These are phyloP conservation scores for Blepharisma japonicum DNA, from an alignment of 73 alveolate genomes.

Conservation along the genomic window DNA sequence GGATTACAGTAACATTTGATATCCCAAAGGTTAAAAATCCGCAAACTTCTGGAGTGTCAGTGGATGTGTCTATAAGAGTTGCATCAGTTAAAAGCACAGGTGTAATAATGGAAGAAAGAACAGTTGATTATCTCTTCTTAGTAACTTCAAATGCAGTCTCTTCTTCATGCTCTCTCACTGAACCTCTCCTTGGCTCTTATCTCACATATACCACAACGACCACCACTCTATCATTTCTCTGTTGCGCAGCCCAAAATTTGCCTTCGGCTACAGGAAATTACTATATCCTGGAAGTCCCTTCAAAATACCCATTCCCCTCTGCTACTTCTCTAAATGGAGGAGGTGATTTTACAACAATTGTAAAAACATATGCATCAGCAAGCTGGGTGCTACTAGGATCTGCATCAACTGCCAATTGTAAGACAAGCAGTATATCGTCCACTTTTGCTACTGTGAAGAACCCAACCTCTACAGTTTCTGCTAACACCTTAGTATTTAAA, in stretches of 20 bases:
- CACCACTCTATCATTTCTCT: background rate
- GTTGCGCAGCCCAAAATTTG: background rate
- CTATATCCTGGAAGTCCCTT: background rate
- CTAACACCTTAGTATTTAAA: background rate
- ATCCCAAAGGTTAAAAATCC: slow-evolving; percentile 8
- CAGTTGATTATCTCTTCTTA: background rate
- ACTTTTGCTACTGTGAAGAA: background rate
- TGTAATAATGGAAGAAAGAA: background rate
- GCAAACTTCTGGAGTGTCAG: background rate
- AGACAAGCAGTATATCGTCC: background rate
- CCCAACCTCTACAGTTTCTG: background rate
- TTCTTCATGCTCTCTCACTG: background rate
- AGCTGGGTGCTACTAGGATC: background rate
- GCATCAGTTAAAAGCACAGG: background rate
- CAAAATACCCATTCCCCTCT: slow-evolving; percentile 5
- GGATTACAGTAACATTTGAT: background rate
- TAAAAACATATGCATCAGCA: background rate
- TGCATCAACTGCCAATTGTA: background rate
- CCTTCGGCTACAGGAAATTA: background rate
- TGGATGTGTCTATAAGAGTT: slow-evolving; percentile 7
- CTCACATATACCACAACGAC: background rate
- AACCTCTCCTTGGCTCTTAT: background rate
- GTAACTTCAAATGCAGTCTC: background rate
- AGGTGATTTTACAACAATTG: background rate
- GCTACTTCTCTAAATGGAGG: background rate